Evolutionary conservation across 2,329 filamentous ascomycete genomes (phyloP), one percentile per base, ranked within the genome.

Genomic region (Diaporthe longicolla): DNA sequence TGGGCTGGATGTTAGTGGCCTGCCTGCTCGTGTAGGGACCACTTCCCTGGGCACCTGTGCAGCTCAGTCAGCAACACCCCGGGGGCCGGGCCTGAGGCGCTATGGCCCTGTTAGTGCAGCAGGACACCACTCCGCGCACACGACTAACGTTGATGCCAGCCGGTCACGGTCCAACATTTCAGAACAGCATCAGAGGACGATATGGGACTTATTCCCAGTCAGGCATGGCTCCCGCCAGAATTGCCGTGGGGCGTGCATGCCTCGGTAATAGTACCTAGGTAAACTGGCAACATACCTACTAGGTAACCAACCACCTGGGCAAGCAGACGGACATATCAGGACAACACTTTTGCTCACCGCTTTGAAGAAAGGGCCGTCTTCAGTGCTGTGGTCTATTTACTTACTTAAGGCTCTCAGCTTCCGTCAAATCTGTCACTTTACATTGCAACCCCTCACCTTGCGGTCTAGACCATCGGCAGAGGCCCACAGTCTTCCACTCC

Each of bases 151-250:
- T n/a, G 17, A 7, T n/a, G 52, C 52, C 9, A 32, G 52, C 52
- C 24, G 32, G 3, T 5, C 21, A 24, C 21, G 21, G 29, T 13
- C 32, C 35, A n/a, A 26, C 3, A 6, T 8, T 59, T 13, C 29
- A 29, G 45, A n/a, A 17, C 19, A 15, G 61, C 45, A 29, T 35
- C n/a, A 48, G 13, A 24, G 26, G 26, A 35, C 45, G 8, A 19
- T 45, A 19, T 45, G 10, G 10, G 61, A 50, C 26, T 48, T 52
- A 66, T 52, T 24, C 63, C 50, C 43, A 52, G 13, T 26, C 32
- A 5, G 63, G 63, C 63, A 66, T 52, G 48, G 63, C 63, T 52
- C 63, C 63, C 63, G 63, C 45, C 29, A 24, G 63, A 66, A 66
- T 52, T 66, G 63, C 63, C 63, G 63, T 52, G 32, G 7, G 24